These are phyloP conservation scores for Epichloe typhina DNA, from an alignment of 2,329 filamentous ascomycete genomes.

Conservation along the genomic window DNA sequence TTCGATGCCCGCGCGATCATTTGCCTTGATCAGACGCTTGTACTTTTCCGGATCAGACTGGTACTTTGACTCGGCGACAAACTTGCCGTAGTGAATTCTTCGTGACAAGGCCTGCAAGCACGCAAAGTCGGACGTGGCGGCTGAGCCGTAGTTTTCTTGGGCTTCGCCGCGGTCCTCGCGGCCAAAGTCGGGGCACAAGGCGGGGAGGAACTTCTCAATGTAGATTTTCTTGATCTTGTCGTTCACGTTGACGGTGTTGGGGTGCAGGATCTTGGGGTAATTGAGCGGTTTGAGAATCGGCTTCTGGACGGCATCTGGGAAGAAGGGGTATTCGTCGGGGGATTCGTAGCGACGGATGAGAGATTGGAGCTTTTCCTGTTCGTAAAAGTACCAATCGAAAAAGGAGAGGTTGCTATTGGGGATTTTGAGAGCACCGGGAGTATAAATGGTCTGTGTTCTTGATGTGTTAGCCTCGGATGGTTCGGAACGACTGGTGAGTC, in stretches of 20 bases:
- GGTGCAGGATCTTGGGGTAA: slow-evolving; percentile 79
- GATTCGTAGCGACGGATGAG: slow-evolving; percentile 89
- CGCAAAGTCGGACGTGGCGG: slow-evolving; percentile 80
- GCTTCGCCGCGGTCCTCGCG: slow-evolving; percentile 68
- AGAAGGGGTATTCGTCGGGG: slow-evolving; percentile 96
- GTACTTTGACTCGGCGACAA: slow-evolving; percentile 95
- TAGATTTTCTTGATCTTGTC: slow-evolving; percentile 76
- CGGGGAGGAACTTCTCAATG: slow-evolving; percentile 68
- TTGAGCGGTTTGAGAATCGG: slow-evolving; percentile 78
- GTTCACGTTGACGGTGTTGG: slow-evolving; percentile 86
- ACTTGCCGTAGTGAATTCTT: slow-evolving; percentile 95
- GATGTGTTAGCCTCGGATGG: not conserved
- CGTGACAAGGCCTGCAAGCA: slow-evolving; percentile 82
- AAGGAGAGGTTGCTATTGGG: slow-evolving; percentile 64
- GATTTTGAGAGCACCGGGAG: slow-evolving; percentile 64
- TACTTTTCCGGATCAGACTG: slow-evolving; percentile 68
- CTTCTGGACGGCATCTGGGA: slow-evolving; percentile 63
- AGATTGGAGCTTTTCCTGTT: slow-evolving; percentile 85
- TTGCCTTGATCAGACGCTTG: slow-evolving; percentile 67
- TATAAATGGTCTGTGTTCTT: slow-evolving; percentile 56
- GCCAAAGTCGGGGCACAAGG: slow-evolving; percentile 66
- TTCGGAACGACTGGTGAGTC: not conserved
- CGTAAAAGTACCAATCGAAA: slow-evolving; percentile 83
- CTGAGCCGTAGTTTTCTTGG: slow-evolving; percentile 89
- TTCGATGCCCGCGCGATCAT: slow-evolving; percentile 69